phyloP scores from a whole-genome alignment of 2,329 filamentous ascomycete species.

The Anisogramma anomala region DNA sequence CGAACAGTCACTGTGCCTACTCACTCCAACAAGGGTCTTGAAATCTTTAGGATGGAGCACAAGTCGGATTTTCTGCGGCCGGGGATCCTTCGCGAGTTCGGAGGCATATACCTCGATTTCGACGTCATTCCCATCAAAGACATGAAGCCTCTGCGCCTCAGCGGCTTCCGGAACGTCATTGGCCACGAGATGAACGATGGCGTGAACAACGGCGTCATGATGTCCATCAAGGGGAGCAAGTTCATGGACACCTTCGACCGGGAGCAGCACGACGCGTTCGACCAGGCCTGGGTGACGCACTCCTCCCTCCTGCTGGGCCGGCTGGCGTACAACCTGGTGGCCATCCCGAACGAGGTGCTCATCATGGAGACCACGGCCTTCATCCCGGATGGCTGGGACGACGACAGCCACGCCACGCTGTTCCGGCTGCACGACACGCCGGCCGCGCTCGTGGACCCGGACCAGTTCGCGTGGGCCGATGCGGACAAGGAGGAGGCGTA shows the following conservation, averaged over 20 bases:
- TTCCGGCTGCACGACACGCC: not conserved
- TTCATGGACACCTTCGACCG: slow-evolving; percentile 14
- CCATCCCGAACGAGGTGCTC: slow-evolving; percentile 18
- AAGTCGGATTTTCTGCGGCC: slow-evolving; percentile 20
- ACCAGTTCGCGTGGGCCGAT: too few relatives aligned
- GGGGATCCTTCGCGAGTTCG: slow-evolving; percentile 15
- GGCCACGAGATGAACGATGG: slow-evolving; percentile 15
- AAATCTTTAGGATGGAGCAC: slow-evolving; percentile 18
- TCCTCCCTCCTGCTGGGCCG: slow-evolving; percentile 17
- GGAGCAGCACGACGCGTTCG: slow-evolving; percentile 16
- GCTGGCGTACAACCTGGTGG: slow-evolving; percentile 16
- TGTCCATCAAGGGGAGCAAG: slow-evolving; percentile 11
- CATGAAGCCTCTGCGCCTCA: slow-evolving; percentile 14
- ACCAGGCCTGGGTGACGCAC: slow-evolving; percentile 17
- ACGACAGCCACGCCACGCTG: not conserved
- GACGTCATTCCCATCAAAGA: slow-evolving; percentile 19
- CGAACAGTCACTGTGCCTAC: slow-evolving; percentile 15
- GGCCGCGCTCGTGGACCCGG: not conserved
- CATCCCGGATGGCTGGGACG: slow-evolving; percentile 17
- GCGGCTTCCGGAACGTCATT: slow-evolving; percentile 19
- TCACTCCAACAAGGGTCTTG: slow-evolving; percentile 5
- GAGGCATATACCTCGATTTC: slow-evolving; percentile 21
- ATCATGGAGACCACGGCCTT: slow-evolving; percentile 18
- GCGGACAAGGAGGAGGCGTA: not conserved
- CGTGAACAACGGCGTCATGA: slow-evolving; percentile 1